These are phyloP conservation scores for Coccomyxa sp. DNA, from an alignment of 139 green algal species.

Conservation along the genomic window DNA sequence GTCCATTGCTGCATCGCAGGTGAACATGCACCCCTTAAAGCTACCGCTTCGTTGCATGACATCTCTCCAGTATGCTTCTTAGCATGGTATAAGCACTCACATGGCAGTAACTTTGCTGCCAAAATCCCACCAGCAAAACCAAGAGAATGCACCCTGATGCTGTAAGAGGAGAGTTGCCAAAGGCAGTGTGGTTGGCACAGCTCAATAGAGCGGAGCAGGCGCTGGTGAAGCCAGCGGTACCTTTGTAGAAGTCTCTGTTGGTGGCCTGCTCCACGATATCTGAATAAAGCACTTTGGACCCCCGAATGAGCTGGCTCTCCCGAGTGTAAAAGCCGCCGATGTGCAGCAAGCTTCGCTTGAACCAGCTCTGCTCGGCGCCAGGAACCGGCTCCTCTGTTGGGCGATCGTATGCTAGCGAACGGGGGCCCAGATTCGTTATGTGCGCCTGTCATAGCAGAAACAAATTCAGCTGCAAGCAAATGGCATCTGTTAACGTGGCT, in stretches of 20 bases:
- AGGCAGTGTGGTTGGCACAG: too few species aligned
- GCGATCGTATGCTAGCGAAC: slow-evolving; percentile 18
- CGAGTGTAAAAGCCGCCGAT: slow-evolving; percentile 42
- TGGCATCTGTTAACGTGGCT: too few species aligned
- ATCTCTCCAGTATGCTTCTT: background rate
- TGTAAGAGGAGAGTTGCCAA: too few species aligned
- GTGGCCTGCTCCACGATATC: slow-evolving; percentile 10
- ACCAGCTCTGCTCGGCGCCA: slow-evolving; percentile 8
- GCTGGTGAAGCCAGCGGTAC: background rate
- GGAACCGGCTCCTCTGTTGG: slow-evolving; percentile 3
- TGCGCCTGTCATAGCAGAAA: background rate
- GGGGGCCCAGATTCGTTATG: background rate
- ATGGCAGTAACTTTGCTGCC: background rate
- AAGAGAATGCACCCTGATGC: too few species aligned
- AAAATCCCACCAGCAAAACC: background rate
- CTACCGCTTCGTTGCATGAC: background rate
- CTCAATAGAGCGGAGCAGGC: too few species aligned
- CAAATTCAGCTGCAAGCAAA: too few species aligned
- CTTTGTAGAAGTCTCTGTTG: slow-evolving; percentile 10
- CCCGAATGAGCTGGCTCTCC: slow-evolving; percentile 33
- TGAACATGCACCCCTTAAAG: background rate
- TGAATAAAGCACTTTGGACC: slow-evolving; percentile 8
- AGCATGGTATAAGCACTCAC: background rate
- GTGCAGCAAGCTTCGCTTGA: slow-evolving; percentile 22
- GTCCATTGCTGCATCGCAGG: slow-evolving; percentile 25